Evolutionary conservation across 1,284 basidiomycete genomes (phyloP), one percentile per base, ranked within the genome.

Genomic region (Ganoderma sinense): DNA sequence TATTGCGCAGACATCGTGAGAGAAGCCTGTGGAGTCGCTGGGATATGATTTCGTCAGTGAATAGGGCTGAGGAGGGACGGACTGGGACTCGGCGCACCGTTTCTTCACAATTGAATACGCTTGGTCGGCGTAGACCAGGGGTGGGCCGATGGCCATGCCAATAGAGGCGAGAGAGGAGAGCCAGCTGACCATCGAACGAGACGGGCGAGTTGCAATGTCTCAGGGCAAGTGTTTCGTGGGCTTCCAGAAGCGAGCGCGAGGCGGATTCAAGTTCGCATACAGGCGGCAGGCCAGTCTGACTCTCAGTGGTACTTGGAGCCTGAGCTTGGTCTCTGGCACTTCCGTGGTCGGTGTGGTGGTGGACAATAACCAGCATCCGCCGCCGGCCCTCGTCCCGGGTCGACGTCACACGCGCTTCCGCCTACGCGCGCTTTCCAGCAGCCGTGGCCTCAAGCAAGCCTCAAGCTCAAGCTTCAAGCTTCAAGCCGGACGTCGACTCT

Each of bases 11-110:
- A 94, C 89, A 78, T 95, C 94, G 75, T 88, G 86, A 67, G 94
- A 95, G 80, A 97, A 97, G 1, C 95, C 95, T 59, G 91, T 92
- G 1, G 94, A 88, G 77, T 95, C 92, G 80, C 94, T 95, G 70
- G 18, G 36, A 11, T 10, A 56, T 68, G 53, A 66, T 39, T 71
- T 80, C 67, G 23, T 53, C 80, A 75, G 62, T 65, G 41, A 41
- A 45, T 63, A 41, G 59, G 62, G 55, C 51, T 33, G 33, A 60
- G 74, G 64, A 51, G 6, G 13, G 20, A 41, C 18, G 16, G 20
- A 64, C 40, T 36, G 5, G 36, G 14, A 18, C 14, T 16, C 26
- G 39, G 14, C 82, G 69, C 69, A 87, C 92, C 88, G 91, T 82
- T 92, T 93, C 65, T 86, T 88, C 66, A 94, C 80, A 62, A 94